Conservation (phyloP, 2,329 filamentous ascomycete genomes). For the Alternaria hordeiaustralica region DNA sequence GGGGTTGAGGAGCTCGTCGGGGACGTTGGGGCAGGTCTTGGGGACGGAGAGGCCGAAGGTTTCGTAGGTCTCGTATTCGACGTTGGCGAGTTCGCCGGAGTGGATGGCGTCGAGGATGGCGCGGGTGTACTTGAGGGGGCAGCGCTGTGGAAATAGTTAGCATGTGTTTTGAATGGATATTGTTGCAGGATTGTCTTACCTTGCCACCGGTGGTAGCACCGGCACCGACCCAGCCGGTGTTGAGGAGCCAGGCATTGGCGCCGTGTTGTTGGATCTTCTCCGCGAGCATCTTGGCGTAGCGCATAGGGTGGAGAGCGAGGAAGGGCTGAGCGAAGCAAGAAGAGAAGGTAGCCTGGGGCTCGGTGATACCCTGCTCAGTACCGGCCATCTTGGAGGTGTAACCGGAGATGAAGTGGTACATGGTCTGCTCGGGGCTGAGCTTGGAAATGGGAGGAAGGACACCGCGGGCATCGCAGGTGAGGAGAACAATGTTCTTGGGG, state of each 20-base stretch:
- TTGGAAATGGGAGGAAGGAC: constrained; percentile 98
- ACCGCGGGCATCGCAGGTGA: constrained; percentile 97
- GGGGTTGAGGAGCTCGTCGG: constrained; percentile 91
- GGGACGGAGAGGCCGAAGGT: constrained; percentile 98
- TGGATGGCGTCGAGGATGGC: constrained; percentile 98
- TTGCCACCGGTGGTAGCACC: constrained; percentile 82
- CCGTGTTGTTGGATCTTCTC: constrained; percentile 97
- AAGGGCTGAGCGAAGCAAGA: constrained; percentile 99
- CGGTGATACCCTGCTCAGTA: constrained; percentile 94
- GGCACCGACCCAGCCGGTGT: constrained; percentile 97
- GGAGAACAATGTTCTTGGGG: constrained; percentile 95
- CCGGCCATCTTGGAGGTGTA: constrained; percentile 99
- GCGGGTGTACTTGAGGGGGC: constrained; percentile 97
- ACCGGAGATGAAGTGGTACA: constrained; percentile 99
- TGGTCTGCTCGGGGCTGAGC: constrained; percentile 91
- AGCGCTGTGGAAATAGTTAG: constrained; percentile 75
- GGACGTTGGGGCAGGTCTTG: constrained; percentile 86
- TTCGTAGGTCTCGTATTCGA: constrained; percentile 92
- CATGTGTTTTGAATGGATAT: constrained; percentile 8
- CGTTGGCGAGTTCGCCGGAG: constrained; percentile 91
- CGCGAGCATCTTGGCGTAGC: constrained; percentile 97
- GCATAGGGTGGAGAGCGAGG: constrained; percentile 98
- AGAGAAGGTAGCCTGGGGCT: constrained; percentile 98
- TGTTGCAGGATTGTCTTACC: not conserved
- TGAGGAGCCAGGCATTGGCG: constrained; percentile 96